Percentiles rank a stretch among this genome's conserved stretches.
Evolutionary conservation across 345 rosid species (phyloP).

Genomic region (Fremontodendron californicum): DNA sequence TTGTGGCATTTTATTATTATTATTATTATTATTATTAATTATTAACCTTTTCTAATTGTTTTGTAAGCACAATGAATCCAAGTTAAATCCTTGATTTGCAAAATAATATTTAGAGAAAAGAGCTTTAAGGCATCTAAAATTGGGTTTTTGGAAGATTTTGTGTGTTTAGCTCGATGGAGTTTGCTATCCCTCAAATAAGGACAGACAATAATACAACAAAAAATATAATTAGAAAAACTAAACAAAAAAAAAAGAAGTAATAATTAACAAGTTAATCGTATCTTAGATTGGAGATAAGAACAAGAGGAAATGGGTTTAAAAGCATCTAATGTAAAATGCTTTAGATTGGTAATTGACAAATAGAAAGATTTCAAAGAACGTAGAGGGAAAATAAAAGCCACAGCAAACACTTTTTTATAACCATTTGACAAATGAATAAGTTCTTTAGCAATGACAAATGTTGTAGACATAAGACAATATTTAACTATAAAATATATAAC

Average conservation of each 20-base stretch:
- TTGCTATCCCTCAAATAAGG: neutral
- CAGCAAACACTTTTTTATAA: neutral
- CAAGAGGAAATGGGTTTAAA: neutral
- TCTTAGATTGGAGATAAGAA: neutral
- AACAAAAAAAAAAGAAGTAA: neutral
- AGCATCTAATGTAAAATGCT: neutral
- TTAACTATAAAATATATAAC: neutral
- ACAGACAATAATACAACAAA: neutral
- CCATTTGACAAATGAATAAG: neutral
- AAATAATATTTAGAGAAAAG: neutral
- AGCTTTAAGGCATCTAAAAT: neutral
- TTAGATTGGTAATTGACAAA: slow-evolving; percentile 5
- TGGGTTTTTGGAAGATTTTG: neutral
- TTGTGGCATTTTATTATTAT: neutral
- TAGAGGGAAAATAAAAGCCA: neutral
- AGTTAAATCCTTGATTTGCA: neutral
- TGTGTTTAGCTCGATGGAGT: neutral
- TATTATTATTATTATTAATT: neutral
- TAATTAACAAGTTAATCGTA: neutral
- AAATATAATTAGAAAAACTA: neutral
- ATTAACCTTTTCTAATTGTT: neutral
- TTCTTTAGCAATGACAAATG: neutral
- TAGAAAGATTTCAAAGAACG: neutral
- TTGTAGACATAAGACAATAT: neutral
- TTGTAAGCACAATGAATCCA: neutral